Conservation (phyloP, 169 alveolate genomes). For the Toxoplasma gondii region DNA sequence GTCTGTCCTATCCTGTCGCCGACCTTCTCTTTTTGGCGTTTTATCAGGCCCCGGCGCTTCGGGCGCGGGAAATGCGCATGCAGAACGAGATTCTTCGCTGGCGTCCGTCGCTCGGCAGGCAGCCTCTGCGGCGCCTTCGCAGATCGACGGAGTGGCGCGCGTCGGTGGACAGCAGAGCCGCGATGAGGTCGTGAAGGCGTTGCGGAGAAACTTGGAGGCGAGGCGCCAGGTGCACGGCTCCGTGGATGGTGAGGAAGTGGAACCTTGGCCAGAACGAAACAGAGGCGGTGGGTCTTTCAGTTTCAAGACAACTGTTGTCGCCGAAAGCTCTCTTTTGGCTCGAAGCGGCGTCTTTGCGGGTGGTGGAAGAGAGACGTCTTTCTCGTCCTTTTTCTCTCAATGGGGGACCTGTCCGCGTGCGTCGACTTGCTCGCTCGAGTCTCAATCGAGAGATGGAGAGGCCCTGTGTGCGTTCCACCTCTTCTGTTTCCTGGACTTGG, state of each 20-base stretch:
- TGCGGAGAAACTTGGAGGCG: conserved; percentile 62
- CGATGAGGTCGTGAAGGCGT: conserved; percentile 54
- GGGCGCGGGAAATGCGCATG: not conserved
- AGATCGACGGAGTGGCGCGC: not conserved
- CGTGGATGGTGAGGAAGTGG: conserved; percentile 34
- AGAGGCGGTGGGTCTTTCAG: not conserved
- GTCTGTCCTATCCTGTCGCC: not conserved
- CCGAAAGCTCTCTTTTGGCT: no score
- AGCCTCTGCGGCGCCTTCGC: not conserved
- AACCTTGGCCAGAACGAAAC: not conserved
- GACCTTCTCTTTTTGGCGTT: not conserved
- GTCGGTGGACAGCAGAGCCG: conserved; percentile 48
- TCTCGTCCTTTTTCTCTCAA: no score
- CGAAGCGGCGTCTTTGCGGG: no score
- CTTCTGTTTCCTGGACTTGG: no score
- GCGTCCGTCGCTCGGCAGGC: not conserved
- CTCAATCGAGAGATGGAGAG: no score
- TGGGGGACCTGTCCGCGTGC: no score
- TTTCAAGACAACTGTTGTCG: no score
- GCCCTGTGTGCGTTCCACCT: no score
- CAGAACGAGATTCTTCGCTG: not conserved
- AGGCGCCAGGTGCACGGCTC: conserved; percentile 54
- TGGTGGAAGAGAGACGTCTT: no score
- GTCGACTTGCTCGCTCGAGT: no score
- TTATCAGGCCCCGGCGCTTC: not conserved